Conservation (phyloP, 129 eudicot genomes). For the Escallonia rubra region DNA sequence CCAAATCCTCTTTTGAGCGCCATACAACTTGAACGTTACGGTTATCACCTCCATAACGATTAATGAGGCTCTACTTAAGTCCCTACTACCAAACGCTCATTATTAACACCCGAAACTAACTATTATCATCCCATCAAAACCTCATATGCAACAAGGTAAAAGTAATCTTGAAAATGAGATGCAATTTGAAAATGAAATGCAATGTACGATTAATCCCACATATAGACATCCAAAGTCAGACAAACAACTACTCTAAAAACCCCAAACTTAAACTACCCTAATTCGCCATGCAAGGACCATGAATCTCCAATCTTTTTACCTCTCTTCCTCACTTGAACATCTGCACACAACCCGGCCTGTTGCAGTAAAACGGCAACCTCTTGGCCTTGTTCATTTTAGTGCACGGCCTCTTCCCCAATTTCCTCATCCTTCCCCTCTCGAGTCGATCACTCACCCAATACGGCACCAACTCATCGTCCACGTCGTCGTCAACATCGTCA, state of each 20-base stretch:
- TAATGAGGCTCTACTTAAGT: too few species aligned
- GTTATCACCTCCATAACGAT: too few species aligned
- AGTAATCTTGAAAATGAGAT: neutral
- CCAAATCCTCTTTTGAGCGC: too few species aligned
- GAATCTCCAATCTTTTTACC: too few species aligned
- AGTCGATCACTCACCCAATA: constrained; percentile 36
- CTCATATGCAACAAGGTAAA: too few species aligned
- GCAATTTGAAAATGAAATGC: neutral
- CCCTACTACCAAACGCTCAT: too few species aligned
- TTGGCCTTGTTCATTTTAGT: constrained; percentile 48
- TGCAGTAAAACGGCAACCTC: constrained; percentile 35
- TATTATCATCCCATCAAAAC: too few species aligned
- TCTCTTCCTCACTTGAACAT: too few species aligned
- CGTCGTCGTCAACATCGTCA: constrained; percentile 28
- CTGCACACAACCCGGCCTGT: constrained; percentile 36
- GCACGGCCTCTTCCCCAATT: constrained; percentile 68
- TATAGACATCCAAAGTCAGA: constrained; percentile 1
- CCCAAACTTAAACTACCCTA: neutral
- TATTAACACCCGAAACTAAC: too few species aligned
- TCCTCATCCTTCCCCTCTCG: constrained; percentile 63
- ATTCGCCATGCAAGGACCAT: neutral
- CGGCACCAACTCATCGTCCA: constrained; percentile 73
- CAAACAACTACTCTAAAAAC: neutral
- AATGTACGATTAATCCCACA: neutral
- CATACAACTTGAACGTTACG: too few species aligned